Base-by-base conservation (phyloP, 805 yeast genomes). In the Kazachstania taianensis region DNA sequence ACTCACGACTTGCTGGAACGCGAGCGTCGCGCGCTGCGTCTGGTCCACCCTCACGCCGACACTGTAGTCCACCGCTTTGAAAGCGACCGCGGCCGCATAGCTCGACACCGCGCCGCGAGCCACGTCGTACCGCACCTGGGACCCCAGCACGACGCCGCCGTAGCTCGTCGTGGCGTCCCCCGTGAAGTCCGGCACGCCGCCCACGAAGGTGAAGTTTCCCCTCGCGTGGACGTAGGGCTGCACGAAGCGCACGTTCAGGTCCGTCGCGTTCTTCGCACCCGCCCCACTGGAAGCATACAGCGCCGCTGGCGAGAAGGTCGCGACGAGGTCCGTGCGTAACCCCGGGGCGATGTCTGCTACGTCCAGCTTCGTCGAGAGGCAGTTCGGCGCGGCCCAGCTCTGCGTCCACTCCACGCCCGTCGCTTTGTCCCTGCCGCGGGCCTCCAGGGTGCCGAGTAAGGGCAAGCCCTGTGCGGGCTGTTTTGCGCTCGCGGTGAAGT, bases 371-470 rank as follows among this genome's bases (percentile, higher is more conserved):
- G 97, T 83, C 72, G 78, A 81, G 60, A 92, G 70, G 46, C 81
- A 73, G 65, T 87, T 87, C 64, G 94, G 81, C 53, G 94, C 84
- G 71, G 86, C 79, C 96, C 97, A 89, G 61, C 95, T 95, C 72
- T 89, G 97, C 52, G 96, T 86, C 61, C 89, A 69, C 49, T 95
- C 77, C 59, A 92, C 70, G 46, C 96, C 96, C 45, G 89, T 70
- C 46, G 85, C 73, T 73, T 85, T 84, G 76, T 89, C 98, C 44
- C 83, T 67, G 72, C 80, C 84, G 70, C 83, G 85, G 54, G 94
- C 83, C 68, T 89, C 97, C 42, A 89, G 69, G 57, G 81, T 76
- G 50, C 94, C 94, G 45, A 87, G 77, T 51, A 92, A 75, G 52
- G 92, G 69, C 58, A 81, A 78, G 59, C 76, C 81, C 66, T 75